Conservation (phyloP, 129 eudicot genomes). For the Chrysanthemum lavandulifolium region DNA sequence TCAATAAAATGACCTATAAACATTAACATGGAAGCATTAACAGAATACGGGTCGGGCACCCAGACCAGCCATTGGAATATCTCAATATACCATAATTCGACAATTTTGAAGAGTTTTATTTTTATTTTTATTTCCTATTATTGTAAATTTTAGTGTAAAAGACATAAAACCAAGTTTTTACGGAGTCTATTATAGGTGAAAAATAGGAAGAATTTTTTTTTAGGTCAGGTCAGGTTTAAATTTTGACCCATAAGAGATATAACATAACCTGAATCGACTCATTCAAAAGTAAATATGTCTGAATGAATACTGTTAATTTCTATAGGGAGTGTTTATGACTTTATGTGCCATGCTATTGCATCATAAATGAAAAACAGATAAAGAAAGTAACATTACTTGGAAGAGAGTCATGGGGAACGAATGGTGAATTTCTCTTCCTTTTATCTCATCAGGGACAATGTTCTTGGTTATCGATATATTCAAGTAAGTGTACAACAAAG, state of each 20-base stretch:
- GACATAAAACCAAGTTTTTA: too few relatives aligned
- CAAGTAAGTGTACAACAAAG: slow-evolving; percentile 82
- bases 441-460: slow-evolving; percentile 93
- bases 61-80: neutral
- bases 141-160: too few relatives aligned
- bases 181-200: too few relatives aligned
- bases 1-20: too few relatives aligned
- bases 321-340: too few relatives aligned
- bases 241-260: neutral
- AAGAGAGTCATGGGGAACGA: slow-evolving; percentile 96
- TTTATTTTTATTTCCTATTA: too few relatives aligned
- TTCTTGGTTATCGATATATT: slow-evolving; percentile 95
- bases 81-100: too few relatives aligned
- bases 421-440: slow-evolving; percentile 97
- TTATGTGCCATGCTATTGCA: too few relatives aligned
- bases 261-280: neutral
- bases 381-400: slow-evolving; percentile 46
- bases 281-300: neutral
- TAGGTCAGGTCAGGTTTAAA: neutral
- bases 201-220: too few relatives aligned
- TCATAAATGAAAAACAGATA: neutral
- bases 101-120: too few relatives aligned
- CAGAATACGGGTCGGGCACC: too few relatives aligned
- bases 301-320: neutral
- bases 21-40: too few relatives aligned